Evolutionary conservation across 345 rosid species (phyloP), one percentile per base, ranked within the genome.

Genomic region (Cardamine chenopodiifolia): DNA sequence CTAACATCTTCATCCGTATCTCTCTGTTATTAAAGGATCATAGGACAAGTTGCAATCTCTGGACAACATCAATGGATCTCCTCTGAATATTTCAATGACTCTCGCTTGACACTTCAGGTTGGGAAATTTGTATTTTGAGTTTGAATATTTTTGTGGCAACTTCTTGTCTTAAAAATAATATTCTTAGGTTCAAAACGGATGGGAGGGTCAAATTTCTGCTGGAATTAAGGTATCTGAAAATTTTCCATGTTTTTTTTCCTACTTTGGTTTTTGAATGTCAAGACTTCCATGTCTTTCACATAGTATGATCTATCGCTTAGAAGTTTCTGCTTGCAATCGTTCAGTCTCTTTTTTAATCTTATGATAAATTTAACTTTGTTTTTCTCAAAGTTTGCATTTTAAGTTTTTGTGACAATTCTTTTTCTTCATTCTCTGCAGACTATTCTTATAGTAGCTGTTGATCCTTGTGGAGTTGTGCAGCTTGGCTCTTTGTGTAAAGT

Each of bases 391-490:
- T 61, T 59, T 42, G 47, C 23, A 44, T n/a, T 31, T 44, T 5
- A 35, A 25, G 26, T 5, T 48, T 61, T 28, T 52, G 2, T 26
- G 22, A 55, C 37, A 25, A 8, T 29, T 48, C 3, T 5, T 9
- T 35, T 59, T 80, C 23, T 11, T 62, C 57, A 71, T 77, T 57
- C 34, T 67, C 35, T 75, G 74, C 85, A 93, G 98, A 88, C 96
- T 62, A 79, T 89, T 74, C 86, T 81, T 66, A 86, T 86, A 64
- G 84, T 87, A 37, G 87, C 97, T 77, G 88, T 88, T 73, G 86
- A 82, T 76, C 87, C 96, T 5, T 81, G 80, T 82, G 98, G 98
- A 80, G 97, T 93, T 75, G 82, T 90, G 59, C 98, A 93, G 83
- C 93, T 93, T 71, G 98, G 96, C 68, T 90, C 97, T 59, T 80